phyloP scores from a whole-genome alignment of 2,329 filamentous ascomycete species.

The Akanthomyces muscarius region DNA sequence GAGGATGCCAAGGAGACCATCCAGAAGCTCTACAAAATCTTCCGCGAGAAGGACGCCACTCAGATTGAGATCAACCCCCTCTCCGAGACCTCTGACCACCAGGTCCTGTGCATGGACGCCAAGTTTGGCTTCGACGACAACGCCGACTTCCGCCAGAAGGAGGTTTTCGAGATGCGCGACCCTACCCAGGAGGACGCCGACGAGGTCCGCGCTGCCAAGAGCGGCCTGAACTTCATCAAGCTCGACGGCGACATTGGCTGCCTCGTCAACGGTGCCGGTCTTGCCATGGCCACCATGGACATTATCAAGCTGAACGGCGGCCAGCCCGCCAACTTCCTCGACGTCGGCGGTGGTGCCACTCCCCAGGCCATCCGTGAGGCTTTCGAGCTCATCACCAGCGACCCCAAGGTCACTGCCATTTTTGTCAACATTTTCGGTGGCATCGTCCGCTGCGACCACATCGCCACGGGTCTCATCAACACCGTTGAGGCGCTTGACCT shows the following conservation, averaged over 20 bases:
- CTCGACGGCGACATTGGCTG: conserved; percentile 98
- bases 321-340: conserved; percentile 94
- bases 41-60: conserved; percentile 96
- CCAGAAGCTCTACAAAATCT: conserved; percentile 98
- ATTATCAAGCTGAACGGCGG: conserved; percentile 99
- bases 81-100: conserved; percentile 95
- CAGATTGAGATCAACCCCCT: conserved; percentile 99
- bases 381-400: conserved; percentile 97
- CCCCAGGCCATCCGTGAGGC: conserved; percentile 95
- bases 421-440: conserved; percentile 99
- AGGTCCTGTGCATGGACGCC: conserved; percentile 98
- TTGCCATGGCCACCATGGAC: conserved; percentile 99
- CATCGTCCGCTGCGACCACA: conserved; percentile 96
- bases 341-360: conserved; percentile 96
- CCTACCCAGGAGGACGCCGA: conserved; percentile 93
- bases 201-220: conserved; percentile 94
- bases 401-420: conserved; percentile 96
- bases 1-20: conserved; percentile 94
- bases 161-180: conserved; percentile 91
- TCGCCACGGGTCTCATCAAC: conserved; percentile 91
- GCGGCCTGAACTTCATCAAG: conserved; percentile 99
- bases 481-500: conserved; percentile 93
- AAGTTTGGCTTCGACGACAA: conserved; percentile 99
- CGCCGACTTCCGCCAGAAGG: conserved; percentile 96
- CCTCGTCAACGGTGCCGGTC: conserved; percentile 96